A percentile compares a stretch with the other conserved stretches of the same genome.
Conservation (phyloP, 352 stramenopile species). For the Globisporangium splendens region DNA sequence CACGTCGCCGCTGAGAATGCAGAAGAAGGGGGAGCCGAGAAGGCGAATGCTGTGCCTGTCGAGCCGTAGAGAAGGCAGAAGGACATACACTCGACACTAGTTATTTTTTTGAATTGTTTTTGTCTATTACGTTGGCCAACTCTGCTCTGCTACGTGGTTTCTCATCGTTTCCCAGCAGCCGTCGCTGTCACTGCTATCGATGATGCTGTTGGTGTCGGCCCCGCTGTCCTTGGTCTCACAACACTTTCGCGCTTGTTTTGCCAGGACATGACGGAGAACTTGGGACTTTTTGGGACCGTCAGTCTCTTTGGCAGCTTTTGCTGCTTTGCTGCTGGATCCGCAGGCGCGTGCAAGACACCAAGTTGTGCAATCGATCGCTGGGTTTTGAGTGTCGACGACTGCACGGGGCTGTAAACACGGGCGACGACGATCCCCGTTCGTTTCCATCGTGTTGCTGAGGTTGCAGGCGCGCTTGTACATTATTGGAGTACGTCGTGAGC, state of each 20-base stretch:
- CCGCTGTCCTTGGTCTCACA: background rate
- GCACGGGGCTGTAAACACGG: conserved; percentile 11
- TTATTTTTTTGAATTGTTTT: no score
- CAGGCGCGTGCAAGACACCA: no score
- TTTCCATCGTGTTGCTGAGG: background rate
- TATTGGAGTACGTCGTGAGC: conserved; percentile 20
- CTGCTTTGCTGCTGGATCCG: background rate
- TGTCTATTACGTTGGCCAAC: no score
- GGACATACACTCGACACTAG: no score
- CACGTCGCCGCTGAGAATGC: background rate
- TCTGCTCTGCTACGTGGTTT: no score
- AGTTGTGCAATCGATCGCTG: conserved; percentile 39
- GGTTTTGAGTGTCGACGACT: conserved; percentile 23
- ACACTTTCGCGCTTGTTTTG: conserved; percentile 50
- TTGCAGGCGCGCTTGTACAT: conserved; percentile 15
- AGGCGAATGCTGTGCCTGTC: conserved; percentile 6
- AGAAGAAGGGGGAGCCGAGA: conserved; percentile 4
- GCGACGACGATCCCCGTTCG: background rate
- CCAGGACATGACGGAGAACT: conserved; percentile 87
- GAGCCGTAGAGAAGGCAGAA: conserved; percentile 1
- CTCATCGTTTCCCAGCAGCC: no score
- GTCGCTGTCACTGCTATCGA: background rate
- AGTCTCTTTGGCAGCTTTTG: conserved; percentile 37
- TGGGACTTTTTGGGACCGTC: conserved; percentile 74
- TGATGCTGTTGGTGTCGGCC: background rate